phyloP scores from a whole-genome alignment of 441 rosid genomes.

The Populus trichocarpa region DNA sequence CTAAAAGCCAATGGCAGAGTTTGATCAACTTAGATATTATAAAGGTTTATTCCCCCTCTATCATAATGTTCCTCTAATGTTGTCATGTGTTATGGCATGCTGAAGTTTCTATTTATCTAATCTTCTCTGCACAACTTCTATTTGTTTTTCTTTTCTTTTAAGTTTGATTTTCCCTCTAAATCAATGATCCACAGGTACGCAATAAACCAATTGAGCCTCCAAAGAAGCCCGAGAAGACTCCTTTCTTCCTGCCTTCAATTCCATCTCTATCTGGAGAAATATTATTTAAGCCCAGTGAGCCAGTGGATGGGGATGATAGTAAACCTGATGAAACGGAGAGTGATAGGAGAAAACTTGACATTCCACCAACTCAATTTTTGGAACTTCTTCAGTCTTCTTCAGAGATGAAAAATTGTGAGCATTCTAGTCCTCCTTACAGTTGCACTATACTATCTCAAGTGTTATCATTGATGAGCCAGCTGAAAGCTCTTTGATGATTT shows the following conservation, averaged over 20 bases:
- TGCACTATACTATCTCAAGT: not conserved
- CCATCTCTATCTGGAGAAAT: constrained; percentile 92
- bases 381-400: constrained; percentile 59
- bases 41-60: too few species aligned
- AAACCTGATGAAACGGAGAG: constrained; percentile 35
- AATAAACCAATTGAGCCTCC: constrained; percentile 97
- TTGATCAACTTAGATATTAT: too few species aligned
- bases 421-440: constrained; percentile 1
- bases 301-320: constrained; percentile 25
- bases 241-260: constrained; percentile 86
- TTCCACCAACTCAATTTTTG: constrained; percentile 45
- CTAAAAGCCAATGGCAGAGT: too few species aligned
- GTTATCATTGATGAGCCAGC: constrained; percentile 4
- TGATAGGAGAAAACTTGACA: constrained; percentile 31
- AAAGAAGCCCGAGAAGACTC: constrained; percentile 83
- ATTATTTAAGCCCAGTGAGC: constrained; percentile 60
- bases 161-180: not conserved
- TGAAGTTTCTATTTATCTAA: not conserved
- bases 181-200: constrained; percentile 48
- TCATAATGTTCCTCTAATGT: too few species aligned
- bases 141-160: not conserved
- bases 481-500: not conserved
- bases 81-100: too few species aligned
- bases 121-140: not conserved
- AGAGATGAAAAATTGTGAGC: constrained; percentile 59